Conservation (phyloP, 1,284 basidiomycete species). For the Moniliella sp. region DNA sequence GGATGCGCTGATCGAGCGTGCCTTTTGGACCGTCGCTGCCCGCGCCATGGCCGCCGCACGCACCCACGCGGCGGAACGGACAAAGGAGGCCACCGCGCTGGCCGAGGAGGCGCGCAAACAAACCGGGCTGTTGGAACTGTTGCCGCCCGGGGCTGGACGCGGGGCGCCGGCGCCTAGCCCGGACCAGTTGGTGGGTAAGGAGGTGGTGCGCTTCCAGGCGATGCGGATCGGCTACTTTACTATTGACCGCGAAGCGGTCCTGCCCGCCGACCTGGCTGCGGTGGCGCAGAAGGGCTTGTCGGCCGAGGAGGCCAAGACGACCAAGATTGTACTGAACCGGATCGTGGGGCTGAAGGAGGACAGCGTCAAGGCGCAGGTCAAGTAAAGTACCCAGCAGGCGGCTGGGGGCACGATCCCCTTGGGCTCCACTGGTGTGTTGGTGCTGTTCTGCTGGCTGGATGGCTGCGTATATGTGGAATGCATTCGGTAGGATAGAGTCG, state of each 20-base stretch:
- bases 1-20: conserved; percentile 64
- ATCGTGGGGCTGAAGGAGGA: conserved; percentile 93
- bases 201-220: conserved; percentile 87
- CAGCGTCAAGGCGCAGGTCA: too few relatives aligned
- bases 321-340: conserved; percentile 60
- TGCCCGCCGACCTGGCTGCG: neutral
- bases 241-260: conserved; percentile 51
- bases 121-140: conserved; percentile 36
- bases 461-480: too few relatives aligned
- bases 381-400: too few relatives aligned
- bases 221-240: conserved; percentile 86
- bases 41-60: conserved; percentile 47
- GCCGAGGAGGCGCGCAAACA: conserved; percentile 39
- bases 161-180: conserved; percentile 37
- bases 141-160: conserved; percentile 3
- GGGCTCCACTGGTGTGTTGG: too few relatives aligned
- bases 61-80: conserved; percentile 41
- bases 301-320: conserved; percentile 36
- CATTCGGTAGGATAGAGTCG: too few relatives aligned
- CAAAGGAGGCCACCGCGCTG: conserved; percentile 27
- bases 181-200: conserved; percentile 67
- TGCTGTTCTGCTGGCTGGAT: too few relatives aligned
- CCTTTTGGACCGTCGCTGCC: conserved; percentile 67
- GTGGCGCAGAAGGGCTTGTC: conserved; percentile 23
- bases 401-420: too few relatives aligned